A percentile compares a stretch with the other conserved stretches of the same genome.
Evolutionary conservation across 192 early-diverging fungal genomes (phyloP).

Genomic region (Gryganskiella cystojenkinii): DNA sequence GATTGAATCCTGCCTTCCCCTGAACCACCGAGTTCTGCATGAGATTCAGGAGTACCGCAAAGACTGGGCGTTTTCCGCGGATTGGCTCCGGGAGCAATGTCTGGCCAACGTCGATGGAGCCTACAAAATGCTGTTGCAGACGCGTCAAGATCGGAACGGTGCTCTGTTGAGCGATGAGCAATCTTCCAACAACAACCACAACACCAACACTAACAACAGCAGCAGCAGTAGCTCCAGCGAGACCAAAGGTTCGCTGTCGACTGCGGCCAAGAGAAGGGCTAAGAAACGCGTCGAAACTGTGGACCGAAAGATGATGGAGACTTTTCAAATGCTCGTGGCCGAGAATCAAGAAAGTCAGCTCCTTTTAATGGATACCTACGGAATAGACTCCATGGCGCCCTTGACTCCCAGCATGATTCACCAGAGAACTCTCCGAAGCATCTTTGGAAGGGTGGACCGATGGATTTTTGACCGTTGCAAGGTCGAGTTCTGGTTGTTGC

Average conservation of each 20-base stretch:
- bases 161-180: too few relatives aligned
- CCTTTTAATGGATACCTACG: conserved; percentile 55
- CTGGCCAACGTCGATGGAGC: conserved; percentile 44
- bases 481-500: conserved; percentile 59
- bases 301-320: conserved; percentile 54
- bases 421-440: conserved; percentile 47
- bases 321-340: conserved; percentile 50
- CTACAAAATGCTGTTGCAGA: conserved; percentile 52
- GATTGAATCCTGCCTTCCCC: conserved; percentile 48
- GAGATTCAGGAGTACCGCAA: conserved; percentile 50
- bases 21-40: conserved; percentile 49
- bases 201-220: background rate
- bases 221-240: background rate
- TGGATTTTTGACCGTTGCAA: conserved; percentile 65
- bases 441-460: conserved; percentile 59
- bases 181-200: background rate
- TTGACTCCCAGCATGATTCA: conserved; percentile 54
- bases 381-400: conserved; percentile 17
- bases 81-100: conserved; percentile 50
- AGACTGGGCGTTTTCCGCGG: conserved; percentile 47
- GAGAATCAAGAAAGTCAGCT: conserved; percentile 53
- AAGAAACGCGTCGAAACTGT: conserved; percentile 36
- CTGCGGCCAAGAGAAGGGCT: background rate
- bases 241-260: background rate
- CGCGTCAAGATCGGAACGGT: conserved; percentile 7